Evolutionary conservation across 2,329 filamentous ascomycete species (phyloP).

Genomic region (Tolypocladium cylindrosporum): DNA sequence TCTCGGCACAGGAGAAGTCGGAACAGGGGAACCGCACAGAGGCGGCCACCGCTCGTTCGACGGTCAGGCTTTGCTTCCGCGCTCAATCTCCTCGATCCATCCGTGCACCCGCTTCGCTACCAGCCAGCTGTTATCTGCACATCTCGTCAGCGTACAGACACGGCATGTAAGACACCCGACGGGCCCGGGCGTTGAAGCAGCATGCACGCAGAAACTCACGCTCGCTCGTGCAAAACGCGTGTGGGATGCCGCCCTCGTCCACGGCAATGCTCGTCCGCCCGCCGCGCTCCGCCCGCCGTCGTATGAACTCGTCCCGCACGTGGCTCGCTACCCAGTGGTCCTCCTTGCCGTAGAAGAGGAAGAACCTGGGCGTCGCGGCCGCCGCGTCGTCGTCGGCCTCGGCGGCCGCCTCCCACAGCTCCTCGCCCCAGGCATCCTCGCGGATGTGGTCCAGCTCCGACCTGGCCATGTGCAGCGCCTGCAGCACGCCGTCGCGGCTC

Average conservation of each 20-base stretch:
- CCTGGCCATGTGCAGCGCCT: slow-evolving; percentile 47
- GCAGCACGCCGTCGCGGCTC: slow-evolving; percentile 47
- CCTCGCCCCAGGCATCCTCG: slow-evolving; percentile 49
- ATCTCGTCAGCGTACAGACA: slow-evolving; percentile 1
- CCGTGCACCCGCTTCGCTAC: slow-evolving; percentile 17
- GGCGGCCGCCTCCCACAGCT: slow-evolving; percentile 40
- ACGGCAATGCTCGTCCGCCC: slow-evolving; percentile 39
- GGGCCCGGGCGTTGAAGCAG: background rate
- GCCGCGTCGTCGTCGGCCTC: slow-evolving; percentile 5
- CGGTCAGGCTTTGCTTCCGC: background rate
- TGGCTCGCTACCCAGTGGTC: slow-evolving; percentile 54
- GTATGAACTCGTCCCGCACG: slow-evolving; percentile 46
- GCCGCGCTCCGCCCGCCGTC: slow-evolving; percentile 24
- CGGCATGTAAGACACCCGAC: background rate
- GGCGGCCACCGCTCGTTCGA: background rate
- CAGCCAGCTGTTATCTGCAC: slow-evolving; percentile 14
- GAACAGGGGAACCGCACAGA: background rate
- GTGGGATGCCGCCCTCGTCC: slow-evolving; percentile 45
- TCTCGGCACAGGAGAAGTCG: background rate
- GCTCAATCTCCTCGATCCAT: slow-evolving; percentile 20
- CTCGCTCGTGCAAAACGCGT: slow-evolving; percentile 46
- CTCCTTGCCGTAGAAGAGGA: slow-evolving; percentile 48
- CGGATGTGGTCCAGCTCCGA: slow-evolving; percentile 51
- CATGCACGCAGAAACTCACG: slow-evolving; percentile 15
- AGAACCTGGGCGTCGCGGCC: slow-evolving; percentile 34